These are phyloP conservation scores for Neopestalotiopsis clavispora DNA, from an alignment of 2,329 filamentous ascomycete species.

Conservation along the genomic window DNA sequence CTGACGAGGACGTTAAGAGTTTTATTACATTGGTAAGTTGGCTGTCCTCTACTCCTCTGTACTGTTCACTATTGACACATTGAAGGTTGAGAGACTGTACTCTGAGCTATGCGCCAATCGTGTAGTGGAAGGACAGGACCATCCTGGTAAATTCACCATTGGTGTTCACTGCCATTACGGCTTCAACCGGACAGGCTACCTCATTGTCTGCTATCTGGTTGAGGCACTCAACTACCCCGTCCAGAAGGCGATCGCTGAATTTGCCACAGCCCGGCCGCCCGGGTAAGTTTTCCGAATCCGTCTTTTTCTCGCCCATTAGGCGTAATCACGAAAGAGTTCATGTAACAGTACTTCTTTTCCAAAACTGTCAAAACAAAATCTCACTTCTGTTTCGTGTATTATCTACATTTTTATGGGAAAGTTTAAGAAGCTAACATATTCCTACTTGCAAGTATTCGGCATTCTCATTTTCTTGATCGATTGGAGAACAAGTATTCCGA, in stretches of 20 bases:
- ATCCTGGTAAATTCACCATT: slow-evolving; percentile 53
- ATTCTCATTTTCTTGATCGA: slow-evolving; percentile 86
- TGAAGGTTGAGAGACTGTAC: slow-evolving; percentile 63
- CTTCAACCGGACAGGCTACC: slow-evolving; percentile 92
- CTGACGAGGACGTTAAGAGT: slow-evolving; percentile 51
- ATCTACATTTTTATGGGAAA: too few relatives aligned
- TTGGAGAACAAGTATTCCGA: slow-evolving; percentile 77
- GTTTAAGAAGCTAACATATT: background rate
- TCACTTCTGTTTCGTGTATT: too few relatives aligned
- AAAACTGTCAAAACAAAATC: too few relatives aligned
- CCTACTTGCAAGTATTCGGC: slow-evolving; percentile 74
- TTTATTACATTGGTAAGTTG: slow-evolving; percentile 53
- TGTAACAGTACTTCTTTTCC: background rate
- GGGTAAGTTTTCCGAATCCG: background rate
- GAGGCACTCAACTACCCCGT: slow-evolving; percentile 76
- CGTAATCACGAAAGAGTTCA: background rate
- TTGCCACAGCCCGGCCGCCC: slow-evolving; percentile 67
- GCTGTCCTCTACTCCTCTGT: background rate
- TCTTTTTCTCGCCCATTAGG: background rate
- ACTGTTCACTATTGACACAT: background rate
- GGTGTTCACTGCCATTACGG: slow-evolving; percentile 96
- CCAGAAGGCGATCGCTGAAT: slow-evolving; percentile 78
- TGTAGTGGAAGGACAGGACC: slow-evolving; percentile 34
- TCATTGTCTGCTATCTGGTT: slow-evolving; percentile 89
- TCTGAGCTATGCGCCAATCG: slow-evolving; percentile 37